These are phyloP conservation scores for Lentinus brumalis DNA, from an alignment of 768 basidiomycete species.

Conservation along the genomic window DNA sequence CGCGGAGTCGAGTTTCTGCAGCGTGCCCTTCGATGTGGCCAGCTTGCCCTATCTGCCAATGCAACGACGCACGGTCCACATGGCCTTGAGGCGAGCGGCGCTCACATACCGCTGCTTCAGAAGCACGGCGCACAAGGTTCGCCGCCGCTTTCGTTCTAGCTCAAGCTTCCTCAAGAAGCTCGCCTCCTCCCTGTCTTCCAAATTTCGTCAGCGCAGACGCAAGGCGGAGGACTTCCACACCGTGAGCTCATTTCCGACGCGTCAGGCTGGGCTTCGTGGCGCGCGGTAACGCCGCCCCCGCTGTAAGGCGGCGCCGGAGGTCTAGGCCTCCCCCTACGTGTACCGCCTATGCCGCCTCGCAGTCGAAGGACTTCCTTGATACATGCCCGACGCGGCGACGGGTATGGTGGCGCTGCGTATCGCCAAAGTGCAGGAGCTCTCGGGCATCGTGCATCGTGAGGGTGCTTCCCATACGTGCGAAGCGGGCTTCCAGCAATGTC, in stretches of 20 bases:
- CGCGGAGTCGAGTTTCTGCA: constrained; percentile 9
- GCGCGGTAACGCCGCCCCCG: constrained; percentile 9
- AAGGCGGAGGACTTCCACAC: constrained; percentile 4
- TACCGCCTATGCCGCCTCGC: constrained; percentile 15
- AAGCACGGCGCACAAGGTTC: constrained; percentile 14
- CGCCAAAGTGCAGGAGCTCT: too few relatives aligned
- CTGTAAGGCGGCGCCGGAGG: constrained; percentile 13
- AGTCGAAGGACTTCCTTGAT: constrained; percentile 6
- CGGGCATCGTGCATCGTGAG: too few relatives aligned
- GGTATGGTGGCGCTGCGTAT: too few relatives aligned
- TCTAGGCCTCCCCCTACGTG: constrained; percentile 15
- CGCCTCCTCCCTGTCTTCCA: constrained; percentile 2
- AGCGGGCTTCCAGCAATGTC: background rate
- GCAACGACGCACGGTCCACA: constrained; percentile 6
- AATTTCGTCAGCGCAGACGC: constrained; percentile 1
- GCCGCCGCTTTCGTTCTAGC: background rate
- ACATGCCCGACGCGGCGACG: too few relatives aligned
- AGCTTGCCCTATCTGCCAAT: constrained; percentile 3
- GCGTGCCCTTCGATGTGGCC: constrained; percentile 1
- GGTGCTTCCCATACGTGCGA: background rate
- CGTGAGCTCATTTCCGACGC: constrained; percentile 19
- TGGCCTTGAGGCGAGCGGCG: constrained; percentile 10
- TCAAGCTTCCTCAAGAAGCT: background rate
- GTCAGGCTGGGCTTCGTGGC: constrained; percentile 1
- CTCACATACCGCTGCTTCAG: constrained; percentile 5